A percentile compares a stretch with the other conserved stretches of the same genome.
phyloP scores from a whole-genome alignment of 306 rosid genomes.

The Castanea mollissima region DNA sequence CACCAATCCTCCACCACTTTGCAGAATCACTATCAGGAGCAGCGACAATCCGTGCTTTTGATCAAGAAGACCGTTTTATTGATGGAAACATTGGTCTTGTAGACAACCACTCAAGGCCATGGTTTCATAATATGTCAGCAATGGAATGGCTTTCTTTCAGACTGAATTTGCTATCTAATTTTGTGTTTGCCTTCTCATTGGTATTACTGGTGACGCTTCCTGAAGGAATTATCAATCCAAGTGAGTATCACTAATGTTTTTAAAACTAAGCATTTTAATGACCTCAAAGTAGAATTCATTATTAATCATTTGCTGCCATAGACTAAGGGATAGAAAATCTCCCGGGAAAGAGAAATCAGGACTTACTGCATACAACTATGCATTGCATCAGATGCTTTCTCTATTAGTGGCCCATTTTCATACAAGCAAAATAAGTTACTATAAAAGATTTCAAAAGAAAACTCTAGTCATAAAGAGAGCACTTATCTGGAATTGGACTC shows the following conservation, averaged over 20 bases:
- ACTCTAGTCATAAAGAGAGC: not conserved
- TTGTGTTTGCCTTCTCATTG: slow-evolving; percentile 85
- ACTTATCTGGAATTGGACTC: slow-evolving; percentile 18
- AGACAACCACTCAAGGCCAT: slow-evolving; percentile 80
- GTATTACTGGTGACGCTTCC: slow-evolving; percentile 83
- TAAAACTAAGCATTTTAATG: not conserved
- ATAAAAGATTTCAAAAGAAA: not conserved
- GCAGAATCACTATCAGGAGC: slow-evolving; percentile 88
- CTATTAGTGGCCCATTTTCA: not conserved
- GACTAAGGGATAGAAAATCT: not conserved
- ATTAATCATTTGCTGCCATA: not conserved
- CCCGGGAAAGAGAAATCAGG: not conserved
- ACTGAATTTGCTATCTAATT: slow-evolving; percentile 80
- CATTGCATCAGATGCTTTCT: not conserved
- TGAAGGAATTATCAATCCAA: slow-evolving; percentile 88
- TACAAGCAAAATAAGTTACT: not conserved
- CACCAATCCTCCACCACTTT: slow-evolving; percentile 95
- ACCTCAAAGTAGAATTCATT: not conserved
- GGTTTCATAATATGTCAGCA: slow-evolving; percentile 90
- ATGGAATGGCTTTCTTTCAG: slow-evolving; percentile 99
- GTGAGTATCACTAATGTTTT: slow-evolving; percentile 44
- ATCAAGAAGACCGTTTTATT: slow-evolving; percentile 76
- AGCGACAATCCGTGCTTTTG: slow-evolving; percentile 84
- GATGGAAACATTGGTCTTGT: slow-evolving; percentile 60
- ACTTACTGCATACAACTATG: not conserved